Conservation (phyloP, 1,284 basidiomycete species). For the Wallemia mellicola region DNA sequence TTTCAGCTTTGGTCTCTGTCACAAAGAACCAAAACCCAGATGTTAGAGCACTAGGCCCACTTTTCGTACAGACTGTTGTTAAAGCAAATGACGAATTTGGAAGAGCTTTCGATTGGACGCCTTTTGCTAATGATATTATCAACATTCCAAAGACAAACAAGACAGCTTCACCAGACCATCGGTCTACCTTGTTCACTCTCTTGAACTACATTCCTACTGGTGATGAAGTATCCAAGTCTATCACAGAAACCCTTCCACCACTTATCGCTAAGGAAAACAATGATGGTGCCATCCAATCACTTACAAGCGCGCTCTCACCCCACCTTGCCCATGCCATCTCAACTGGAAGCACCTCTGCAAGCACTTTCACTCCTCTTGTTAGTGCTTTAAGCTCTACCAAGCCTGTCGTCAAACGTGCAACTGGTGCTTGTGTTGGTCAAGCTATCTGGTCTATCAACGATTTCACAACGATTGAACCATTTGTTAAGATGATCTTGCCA, state of each 20-base stretch:
- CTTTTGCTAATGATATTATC: slow-evolving; percentile 32
- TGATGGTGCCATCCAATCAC: slow-evolving; percentile 30
- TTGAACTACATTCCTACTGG: slow-evolving; percentile 27
- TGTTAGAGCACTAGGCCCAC: slow-evolving; percentile 28
- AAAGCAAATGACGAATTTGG: slow-evolving; percentile 12
- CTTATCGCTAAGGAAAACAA: slow-evolving; percentile 46
- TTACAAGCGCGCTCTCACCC: slow-evolving; percentile 25
- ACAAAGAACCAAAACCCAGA: slow-evolving; percentile 44
- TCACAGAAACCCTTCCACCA: slow-evolving; percentile 26
- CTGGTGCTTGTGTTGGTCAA: slow-evolving; percentile 24
- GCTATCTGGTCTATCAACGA: slow-evolving; percentile 19
- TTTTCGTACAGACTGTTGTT: slow-evolving; percentile 30
- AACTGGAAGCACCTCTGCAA: slow-evolving; percentile 19
- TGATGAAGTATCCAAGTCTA: slow-evolving; percentile 21
- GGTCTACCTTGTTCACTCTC: slow-evolving; percentile 50
- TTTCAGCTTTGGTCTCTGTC: slow-evolving; percentile 32
- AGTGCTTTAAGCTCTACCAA: slow-evolving; percentile 39
- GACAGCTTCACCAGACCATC: slow-evolving; percentile 55
- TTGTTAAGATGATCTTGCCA: slow-evolving; percentile 27
- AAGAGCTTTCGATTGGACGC: slow-evolving; percentile 10
- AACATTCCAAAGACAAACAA: slow-evolving; percentile 47
- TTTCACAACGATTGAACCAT: slow-evolving; percentile 15
- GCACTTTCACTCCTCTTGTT: slow-evolving; percentile 23
- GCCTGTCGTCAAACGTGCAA: slow-evolving; percentile 22
- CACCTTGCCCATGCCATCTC: slow-evolving; percentile 30